A percentile compares a stretch with the other conserved stretches of the same genome.
phyloP scores from a whole-genome alignment of 1,284 basidiomycete genomes.

The Ustilago vetiveriae region DNA sequence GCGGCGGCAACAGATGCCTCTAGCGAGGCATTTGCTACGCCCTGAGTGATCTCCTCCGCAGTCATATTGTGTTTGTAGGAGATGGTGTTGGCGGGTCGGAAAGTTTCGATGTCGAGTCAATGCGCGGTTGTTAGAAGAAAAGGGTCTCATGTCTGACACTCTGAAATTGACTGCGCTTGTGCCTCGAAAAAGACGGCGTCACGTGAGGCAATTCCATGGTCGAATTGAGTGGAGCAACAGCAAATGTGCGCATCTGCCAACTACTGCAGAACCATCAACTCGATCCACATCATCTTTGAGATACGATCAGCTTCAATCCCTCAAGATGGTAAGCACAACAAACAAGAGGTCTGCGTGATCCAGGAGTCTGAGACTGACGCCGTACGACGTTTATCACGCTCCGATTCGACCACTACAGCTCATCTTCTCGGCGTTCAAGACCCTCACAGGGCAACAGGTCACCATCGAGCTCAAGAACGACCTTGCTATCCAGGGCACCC shows the following conservation, averaged over 20 bases:
- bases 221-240: conserved; percentile 20
- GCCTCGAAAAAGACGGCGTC: conserved; percentile 9
- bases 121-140: conserved; percentile 12
- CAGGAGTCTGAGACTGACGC: conserved; percentile 1
- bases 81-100: conserved; percentile 4
- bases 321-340: conserved; percentile 26
- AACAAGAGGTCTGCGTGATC: no score
- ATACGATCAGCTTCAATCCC: not conserved
- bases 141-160: conserved; percentile 7
- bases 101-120: conserved; percentile 11
- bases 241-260: conserved; percentile 17
- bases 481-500: conserved; percentile 91
- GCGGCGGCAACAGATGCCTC: conserved; percentile 38
- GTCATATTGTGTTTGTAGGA: conserved; percentile 16
- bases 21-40: conserved; percentile 48
- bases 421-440: conserved; percentile 99
- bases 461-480: conserved; percentile 99
- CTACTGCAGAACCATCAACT: not conserved
- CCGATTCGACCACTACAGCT: conserved; percentile 71
- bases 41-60: conserved; percentile 46
- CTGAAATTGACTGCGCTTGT: not conserved
- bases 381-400: not conserved
- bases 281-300: not conserved
- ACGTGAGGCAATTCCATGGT: conserved; percentile 19
- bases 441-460: conserved; percentile 87